phyloP scores from a whole-genome alignment of 345 rosid genomes.

The Murraya paniculata region DNA sequence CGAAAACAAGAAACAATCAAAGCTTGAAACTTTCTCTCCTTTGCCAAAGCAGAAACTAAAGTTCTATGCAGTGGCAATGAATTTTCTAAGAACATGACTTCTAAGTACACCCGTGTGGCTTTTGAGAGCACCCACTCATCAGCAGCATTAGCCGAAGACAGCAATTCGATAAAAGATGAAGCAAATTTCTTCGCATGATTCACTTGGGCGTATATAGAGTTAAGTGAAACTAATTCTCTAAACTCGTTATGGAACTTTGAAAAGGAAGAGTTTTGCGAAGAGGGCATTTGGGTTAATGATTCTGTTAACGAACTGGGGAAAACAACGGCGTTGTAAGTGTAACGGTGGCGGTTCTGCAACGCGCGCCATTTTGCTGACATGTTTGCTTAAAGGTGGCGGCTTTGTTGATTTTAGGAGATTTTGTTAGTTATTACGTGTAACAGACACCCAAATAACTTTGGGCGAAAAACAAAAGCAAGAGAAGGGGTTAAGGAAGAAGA shows the following conservation, averaged over 20 bases:
- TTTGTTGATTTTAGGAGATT: background rate
- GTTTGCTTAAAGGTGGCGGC: slow-evolving; percentile 1
- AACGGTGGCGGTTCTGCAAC: slow-evolving; percentile 92
- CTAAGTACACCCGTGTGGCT: slow-evolving; percentile 58
- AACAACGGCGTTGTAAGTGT: slow-evolving; percentile 79
- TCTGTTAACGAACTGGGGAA: slow-evolving; percentile 56
- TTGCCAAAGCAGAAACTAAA: slow-evolving; percentile 67
- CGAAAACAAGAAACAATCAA: slow-evolving; percentile 54
- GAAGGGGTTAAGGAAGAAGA: background rate
- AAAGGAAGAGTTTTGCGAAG: slow-evolving; percentile 23
- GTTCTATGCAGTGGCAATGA: slow-evolving; percentile 78
- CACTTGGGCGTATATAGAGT: slow-evolving; percentile 74
- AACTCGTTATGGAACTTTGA: slow-evolving; percentile 49
- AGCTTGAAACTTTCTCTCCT: slow-evolving; percentile 42
- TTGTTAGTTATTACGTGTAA: slow-evolving; percentile 1
- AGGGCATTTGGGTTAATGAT: slow-evolving; percentile 36
- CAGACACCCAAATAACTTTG: background rate
- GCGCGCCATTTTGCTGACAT: slow-evolving; percentile 99
- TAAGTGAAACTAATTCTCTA: slow-evolving; percentile 52
- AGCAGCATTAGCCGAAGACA: background rate
- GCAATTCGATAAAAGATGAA: slow-evolving; percentile 50
- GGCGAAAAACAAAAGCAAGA: background rate
- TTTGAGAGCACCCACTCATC: slow-evolving; percentile 24
- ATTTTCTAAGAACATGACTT: slow-evolving; percentile 76
- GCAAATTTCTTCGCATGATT: slow-evolving; percentile 64